Base-by-base conservation (phyloP, 257 asterid species). In the Thymus mandschuricus region DNA sequence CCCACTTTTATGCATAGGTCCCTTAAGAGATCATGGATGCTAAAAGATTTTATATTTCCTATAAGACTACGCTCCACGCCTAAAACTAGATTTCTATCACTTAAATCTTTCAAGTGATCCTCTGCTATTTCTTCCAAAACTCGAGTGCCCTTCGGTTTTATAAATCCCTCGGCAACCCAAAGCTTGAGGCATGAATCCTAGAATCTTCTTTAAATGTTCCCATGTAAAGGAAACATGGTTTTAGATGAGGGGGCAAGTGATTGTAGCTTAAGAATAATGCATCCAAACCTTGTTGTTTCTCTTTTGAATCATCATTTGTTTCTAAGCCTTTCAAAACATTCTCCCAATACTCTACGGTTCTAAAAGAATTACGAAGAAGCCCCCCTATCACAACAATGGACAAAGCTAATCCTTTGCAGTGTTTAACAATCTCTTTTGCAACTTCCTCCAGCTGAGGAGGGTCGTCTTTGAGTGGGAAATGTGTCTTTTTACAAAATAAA, bases 321-420 rank as follows among this genome's bases (percentile, higher is more conserved):
- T 35, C 8, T 34, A 60, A 0, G 13, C 13, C 29, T 12, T 4
- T n/a, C 0, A 45, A 43, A n/a, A 60, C 66, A 13, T 7, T 3
- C 48, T 12, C 1, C 64, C 64, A 59, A 28, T 33, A 12, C 10
- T 8, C 30, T 34, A 59, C 5, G 0, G 15, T 59, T 28, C 45
- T 13, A 12, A 45, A 45, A 2, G 64, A 33, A 28, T 12, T 59
- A 0, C 11, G 29, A 13, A 60, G 49, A 60, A 13, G 7, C 66
- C 66, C 49, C 0, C 66, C 66, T 2, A 35, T 38, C 30, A 60
- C 66, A 60, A 60, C 66, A n/a, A 60, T 60, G 0, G 66, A n/a
- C 48, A 60, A 60, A 2, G 66, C 11, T 34, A 60, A 9, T 13
- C 66, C 66, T 35, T 35, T 60, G 66, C 66, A 35, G 3, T 3